A percentile compares a stretch with the other conserved stretches of the same genome.
Evolutionary conservation across 2,329 filamentous ascomycete genomes (phyloP).

Genomic region (Fusarium cyanostomum): DNA sequence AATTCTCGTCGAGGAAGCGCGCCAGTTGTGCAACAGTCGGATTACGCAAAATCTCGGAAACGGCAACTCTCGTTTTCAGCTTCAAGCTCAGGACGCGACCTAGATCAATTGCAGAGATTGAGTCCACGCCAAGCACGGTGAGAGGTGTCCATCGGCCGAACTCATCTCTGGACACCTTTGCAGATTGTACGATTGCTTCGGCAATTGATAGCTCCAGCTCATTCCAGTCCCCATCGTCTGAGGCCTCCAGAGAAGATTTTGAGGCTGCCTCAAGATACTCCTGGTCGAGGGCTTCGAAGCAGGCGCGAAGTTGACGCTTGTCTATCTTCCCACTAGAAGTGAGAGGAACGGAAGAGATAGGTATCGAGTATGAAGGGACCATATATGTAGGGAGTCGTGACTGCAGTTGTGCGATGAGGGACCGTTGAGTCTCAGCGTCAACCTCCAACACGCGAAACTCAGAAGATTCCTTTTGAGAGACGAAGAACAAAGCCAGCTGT

Average conservation of each 20-base stretch:
- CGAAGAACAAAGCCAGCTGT: slow-evolving; percentile 76
- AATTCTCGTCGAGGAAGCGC: slow-evolving; percentile 32
- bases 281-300: slow-evolving; percentile 58
- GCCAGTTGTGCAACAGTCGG: slow-evolving; percentile 72
- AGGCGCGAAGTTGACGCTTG: slow-evolving; percentile 58
- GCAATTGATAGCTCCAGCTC: slow-evolving; percentile 66
- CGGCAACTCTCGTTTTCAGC: slow-evolving; percentile 61
- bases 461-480: slow-evolving; percentile 50
- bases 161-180: slow-evolving; percentile 54
- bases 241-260: slow-evolving; percentile 38
- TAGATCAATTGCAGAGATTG: slow-evolving; percentile 80
- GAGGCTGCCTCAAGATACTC: slow-evolving; percentile 54
- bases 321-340: slow-evolving; percentile 82
- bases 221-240: slow-evolving; percentile 58
- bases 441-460: slow-evolving; percentile 52
- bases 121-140: slow-evolving; percentile 82
- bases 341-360: slow-evolving; percentile 73
- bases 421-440: slow-evolving; percentile 47
- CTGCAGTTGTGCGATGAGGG: slow-evolving; percentile 64
- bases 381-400: slow-evolving; percentile 76
- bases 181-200: slow-evolving; percentile 60
- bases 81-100: slow-evolving; percentile 63
- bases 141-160: slow-evolving; percentile 76
- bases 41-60: slow-evolving; percentile 76
- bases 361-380: slow-evolving; percentile 79